Evolutionary conservation across 345 rosid species (phyloP).

Genomic region (Boechera divaricarpa): DNA sequence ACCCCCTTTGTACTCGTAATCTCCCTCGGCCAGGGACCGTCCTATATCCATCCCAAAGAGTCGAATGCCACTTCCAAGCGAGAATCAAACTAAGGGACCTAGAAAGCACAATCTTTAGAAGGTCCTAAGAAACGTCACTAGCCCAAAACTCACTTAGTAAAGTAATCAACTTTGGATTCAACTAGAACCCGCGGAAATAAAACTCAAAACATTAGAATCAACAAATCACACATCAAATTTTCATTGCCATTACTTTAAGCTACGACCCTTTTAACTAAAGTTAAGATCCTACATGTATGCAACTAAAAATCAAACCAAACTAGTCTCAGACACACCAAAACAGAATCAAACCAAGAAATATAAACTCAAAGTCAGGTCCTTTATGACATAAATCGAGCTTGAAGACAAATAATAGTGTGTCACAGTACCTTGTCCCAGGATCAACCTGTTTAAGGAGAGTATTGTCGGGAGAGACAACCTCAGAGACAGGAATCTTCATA

Average conservation of each 20-base stretch:
- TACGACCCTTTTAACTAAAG: neutral
- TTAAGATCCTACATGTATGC: neutral
- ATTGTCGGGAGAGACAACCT: constrained; percentile 64
- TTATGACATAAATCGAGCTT: neutral
- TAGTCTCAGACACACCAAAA: neutral
- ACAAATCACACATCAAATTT: constrained; percentile 13
- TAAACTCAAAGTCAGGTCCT: neutral
- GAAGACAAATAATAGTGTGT: neutral
- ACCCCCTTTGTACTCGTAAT: neutral
- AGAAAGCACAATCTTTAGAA: neutral
- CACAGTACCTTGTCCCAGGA: constrained; percentile 78
- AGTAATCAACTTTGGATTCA: constrained; percentile 3
- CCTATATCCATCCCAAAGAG: neutral
- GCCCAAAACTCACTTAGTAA: neutral
- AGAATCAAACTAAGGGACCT: neutral
- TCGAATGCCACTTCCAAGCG: neutral
- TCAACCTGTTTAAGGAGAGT: constrained; percentile 80
- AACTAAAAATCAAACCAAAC: neutral
- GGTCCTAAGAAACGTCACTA: neutral
- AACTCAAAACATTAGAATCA: neutral
- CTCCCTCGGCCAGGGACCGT: neutral
- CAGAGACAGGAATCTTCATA: constrained; percentile 79
- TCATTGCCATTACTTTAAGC: neutral
- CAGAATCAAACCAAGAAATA: neutral
- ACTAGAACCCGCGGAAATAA: neutral